Evolutionary conservation across 495 filamentous ascomycete genomes (phyloP), one percentile per base, ranked within the genome.

Genomic region (Daldinia decipiens): DNA sequence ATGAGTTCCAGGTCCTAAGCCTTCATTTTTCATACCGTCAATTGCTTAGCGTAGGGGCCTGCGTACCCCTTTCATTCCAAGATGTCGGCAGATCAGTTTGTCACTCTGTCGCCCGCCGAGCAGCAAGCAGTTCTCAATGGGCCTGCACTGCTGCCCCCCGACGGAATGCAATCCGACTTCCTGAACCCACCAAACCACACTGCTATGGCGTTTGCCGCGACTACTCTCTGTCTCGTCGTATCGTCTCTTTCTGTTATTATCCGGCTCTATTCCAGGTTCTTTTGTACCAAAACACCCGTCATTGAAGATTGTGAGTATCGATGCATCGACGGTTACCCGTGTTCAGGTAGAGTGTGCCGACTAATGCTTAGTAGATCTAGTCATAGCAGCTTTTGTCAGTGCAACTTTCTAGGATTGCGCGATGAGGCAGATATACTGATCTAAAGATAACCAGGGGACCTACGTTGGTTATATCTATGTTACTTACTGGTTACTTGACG

Each of bases 141-240:
- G 12, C 74, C 66, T 3, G 72, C 69, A 12, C 27, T 73, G 13
- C 17, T 15, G 26, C 62, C 72, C 9, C 75, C 75, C 4, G 2
- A 21, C 1, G 74, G 74, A 12, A 47, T 70, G 1, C 15, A 39
- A 15, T 27, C 74, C 24, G 67, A 70, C n/a, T 64, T 74, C 8
- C 54, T 61, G 4, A 58, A 65, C 15, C 73, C 73, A 19, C 64
- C 53, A 12, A 75, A 73, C 36, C 17, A 55, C 4, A 73, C 74
- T 26, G 58, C 53, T 15, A 24, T 67, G 7, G 72, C 70, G 7
- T 21, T 52, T 4, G 55, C 29, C 5, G 45, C 64, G 17, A 56
- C 57, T 34, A 43, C 55, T 5, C 7, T 63, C 8, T 71, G 71
- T 26, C 29, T 71, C 1, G 31, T 67, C 1, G 3, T 73, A 5